Evolutionary conservation across 768 basidiomycete species (phyloP).

Genomic region (Panus rudis): DNA sequence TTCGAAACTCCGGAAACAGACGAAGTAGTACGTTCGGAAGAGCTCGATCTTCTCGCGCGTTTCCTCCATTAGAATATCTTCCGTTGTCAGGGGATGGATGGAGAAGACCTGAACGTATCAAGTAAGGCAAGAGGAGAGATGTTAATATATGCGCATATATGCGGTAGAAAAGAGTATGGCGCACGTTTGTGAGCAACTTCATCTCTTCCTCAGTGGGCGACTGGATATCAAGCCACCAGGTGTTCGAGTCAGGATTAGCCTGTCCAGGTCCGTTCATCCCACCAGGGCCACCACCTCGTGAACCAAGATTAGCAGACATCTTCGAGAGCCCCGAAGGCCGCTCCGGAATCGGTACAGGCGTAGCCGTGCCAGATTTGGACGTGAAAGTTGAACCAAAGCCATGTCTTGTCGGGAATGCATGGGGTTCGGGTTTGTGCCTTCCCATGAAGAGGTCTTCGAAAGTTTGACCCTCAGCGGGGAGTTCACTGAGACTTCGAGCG

Average conservation of each 20-base stretch:
- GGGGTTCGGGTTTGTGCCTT: conserved; percentile 15
- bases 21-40: conserved; percentile 97
- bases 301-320: conserved; percentile 2
- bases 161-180: conserved; percentile 8
- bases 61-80: conserved; percentile 99
- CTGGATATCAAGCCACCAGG: conserved; percentile 96
- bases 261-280: conserved; percentile 16
- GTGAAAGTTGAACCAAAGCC: not conserved
- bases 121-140: not conserved
- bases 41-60: conserved; percentile 99
- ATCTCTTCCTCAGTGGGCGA: conserved; percentile 97
- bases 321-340: conserved; percentile 10
- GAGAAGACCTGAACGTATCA: conserved; percentile 66
- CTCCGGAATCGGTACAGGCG: conserved; percentile 10
- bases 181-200: conserved; percentile 90
- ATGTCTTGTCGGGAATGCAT: conserved; percentile 2
- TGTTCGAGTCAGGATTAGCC: conserved; percentile 56
- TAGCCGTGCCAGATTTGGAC: conserved; percentile 8
- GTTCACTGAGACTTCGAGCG: conserved; percentile 84
- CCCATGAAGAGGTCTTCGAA: conserved; percentile 88
- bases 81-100: conserved; percentile 96
- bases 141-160: not conserved
- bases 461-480: conserved; percentile 88
- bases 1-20: conserved; percentile 98
- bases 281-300: conserved; percentile 2